Conservation (phyloP, 345 rosid genomes). For the Rhizophora apiculata region DNA sequence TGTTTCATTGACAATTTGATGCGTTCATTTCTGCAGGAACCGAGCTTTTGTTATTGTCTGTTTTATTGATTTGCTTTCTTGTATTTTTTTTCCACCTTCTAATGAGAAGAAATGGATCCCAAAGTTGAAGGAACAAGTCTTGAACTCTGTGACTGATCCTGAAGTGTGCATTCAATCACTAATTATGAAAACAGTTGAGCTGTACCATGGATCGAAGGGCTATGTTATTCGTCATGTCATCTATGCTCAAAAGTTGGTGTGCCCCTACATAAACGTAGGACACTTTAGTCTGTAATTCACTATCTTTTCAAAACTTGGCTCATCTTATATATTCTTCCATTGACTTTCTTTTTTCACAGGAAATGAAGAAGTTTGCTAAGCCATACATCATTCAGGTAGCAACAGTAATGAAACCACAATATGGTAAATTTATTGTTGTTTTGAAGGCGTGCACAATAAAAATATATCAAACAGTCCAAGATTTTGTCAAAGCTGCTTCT, state of each 20-base stretch:
- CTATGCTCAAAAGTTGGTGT: slow-evolving; percentile 20
- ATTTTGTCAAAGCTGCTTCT: not conserved
- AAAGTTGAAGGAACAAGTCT: slow-evolving; percentile 34
- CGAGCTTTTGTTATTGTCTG: not conserved
- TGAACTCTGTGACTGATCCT: slow-evolving; percentile 23
- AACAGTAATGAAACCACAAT: slow-evolving; percentile 35
- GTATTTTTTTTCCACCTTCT: not conserved
- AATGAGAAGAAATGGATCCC: slow-evolving; percentile 39
- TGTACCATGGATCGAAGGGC: slow-evolving; percentile 29
- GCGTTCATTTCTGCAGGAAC: too few species aligned
- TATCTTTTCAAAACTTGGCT: not conserved
- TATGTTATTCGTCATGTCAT: slow-evolving; percentile 29
- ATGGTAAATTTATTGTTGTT: slow-evolving; percentile 22
- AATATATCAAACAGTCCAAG: not conserved
- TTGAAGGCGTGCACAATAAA: slow-evolving; percentile 38
- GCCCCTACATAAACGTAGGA: slow-evolving; percentile 37
- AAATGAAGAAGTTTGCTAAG: slow-evolving; percentile 24
- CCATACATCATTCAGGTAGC: slow-evolving; percentile 33
- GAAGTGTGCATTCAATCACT: slow-evolving; percentile 34
- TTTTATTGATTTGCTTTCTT: not conserved
- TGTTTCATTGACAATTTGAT: too few species aligned
- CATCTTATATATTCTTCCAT: not conserved
- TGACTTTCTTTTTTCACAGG: slow-evolving; percentile 24
- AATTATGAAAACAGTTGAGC: slow-evolving; percentile 24
- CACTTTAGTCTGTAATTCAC: not conserved